Evolutionary conservation across 768 basidiomycete species (phyloP), one percentile per base, ranked within the genome.

Genomic region (Auricularia sp.): DNA sequence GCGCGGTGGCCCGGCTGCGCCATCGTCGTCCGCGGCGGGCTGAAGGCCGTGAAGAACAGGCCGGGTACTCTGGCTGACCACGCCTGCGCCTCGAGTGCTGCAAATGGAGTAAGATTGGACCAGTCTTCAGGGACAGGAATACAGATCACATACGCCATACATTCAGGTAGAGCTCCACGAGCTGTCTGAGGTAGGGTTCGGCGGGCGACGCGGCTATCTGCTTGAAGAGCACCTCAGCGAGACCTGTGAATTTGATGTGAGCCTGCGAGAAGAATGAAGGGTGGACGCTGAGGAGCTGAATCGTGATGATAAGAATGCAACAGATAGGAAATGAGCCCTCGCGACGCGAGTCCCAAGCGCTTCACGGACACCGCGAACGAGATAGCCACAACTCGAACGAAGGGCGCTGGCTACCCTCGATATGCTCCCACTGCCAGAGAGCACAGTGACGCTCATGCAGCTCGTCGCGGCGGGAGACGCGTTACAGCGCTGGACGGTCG

Each of bases 131-230:
- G 2, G 29, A 29, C 29, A 44, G 64, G 34, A 64, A 68, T 16
- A 69, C 66, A 63, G 67, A 62, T 63, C 63, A 75, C 91, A 64
- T 67, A 95, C 96, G 86, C 87, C 91, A 90, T 75, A 96, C 91
- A 74, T 98, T 96, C 68, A 97, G 74, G 74, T 88, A 98, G 42
- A 98, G 79, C 71, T 99, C 97, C 68, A 87, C 87, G 62, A 96
- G 74, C 3, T 80, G 83, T 66, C 83, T 82, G n/a, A 98, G 79
- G 68, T 86, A 81, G 1, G 89, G 87, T 65, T 89, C 86, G 6
- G 91, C 93, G 2, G 90, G 76, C 0, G 89, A 90, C 4, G 86
- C 76, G 0, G 87, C 87, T 44, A 99, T 73, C 43, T 82, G 83
- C 68, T 90, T 79, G 68, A 96, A 88, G 36, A 98, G 78, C 21